phyloP scores from a whole-genome alignment of 2,329 filamentous ascomycete genomes.

The Phyllosticta capitalensis region DNA sequence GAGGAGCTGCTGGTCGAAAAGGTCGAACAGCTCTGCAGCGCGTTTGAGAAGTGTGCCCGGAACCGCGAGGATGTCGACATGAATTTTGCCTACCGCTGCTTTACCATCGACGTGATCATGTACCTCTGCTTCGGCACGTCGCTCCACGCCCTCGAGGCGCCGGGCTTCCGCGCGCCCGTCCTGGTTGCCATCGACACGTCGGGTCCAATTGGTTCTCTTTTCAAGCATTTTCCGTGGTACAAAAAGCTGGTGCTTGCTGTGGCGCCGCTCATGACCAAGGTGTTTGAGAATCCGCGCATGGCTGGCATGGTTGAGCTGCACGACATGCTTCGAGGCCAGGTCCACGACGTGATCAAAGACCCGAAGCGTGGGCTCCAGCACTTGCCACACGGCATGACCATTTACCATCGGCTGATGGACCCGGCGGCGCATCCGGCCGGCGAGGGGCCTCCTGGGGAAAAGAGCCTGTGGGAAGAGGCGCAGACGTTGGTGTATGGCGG shows the following conservation, averaged over 20 bases:
- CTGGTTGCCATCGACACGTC: conserved; percentile 33
- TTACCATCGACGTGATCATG: conserved; percentile 21
- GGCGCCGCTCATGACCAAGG: conserved; percentile 24
- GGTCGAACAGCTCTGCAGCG: conserved; percentile 23
- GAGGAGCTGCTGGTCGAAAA: conserved; percentile 30
- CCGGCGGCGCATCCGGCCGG: conserved; percentile 23
- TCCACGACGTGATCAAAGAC: conserved; percentile 22
- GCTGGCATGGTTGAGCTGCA: conserved; percentile 31
- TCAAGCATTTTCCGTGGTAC: conserved; percentile 32
- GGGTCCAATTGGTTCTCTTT: conserved; percentile 25
- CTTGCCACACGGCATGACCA: conserved; percentile 28
- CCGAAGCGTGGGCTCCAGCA: conserved; percentile 21
- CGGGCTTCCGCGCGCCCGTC: conserved; percentile 34
- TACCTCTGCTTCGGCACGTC: conserved; percentile 34
- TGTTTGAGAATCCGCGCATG: conserved; percentile 18
- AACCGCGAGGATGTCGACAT: conserved; percentile 13
- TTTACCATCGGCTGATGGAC: conserved; percentile 29
- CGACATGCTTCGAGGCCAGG: conserved; percentile 24
- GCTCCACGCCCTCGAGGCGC: conserved; percentile 29
- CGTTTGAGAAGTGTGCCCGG: conserved; percentile 17
- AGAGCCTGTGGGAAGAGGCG: conserved; percentile 35
- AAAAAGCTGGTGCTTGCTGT: conserved; percentile 29
- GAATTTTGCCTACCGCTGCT: conserved; percentile 20
- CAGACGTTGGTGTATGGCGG: conserved; percentile 39
- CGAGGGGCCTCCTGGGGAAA: conserved; percentile 20